A percentile compares a stretch with the other conserved stretches of the same genome.
Conservation (phyloP, 169 alveolate species). For the Plasmodium gallinaceum region DNA sequence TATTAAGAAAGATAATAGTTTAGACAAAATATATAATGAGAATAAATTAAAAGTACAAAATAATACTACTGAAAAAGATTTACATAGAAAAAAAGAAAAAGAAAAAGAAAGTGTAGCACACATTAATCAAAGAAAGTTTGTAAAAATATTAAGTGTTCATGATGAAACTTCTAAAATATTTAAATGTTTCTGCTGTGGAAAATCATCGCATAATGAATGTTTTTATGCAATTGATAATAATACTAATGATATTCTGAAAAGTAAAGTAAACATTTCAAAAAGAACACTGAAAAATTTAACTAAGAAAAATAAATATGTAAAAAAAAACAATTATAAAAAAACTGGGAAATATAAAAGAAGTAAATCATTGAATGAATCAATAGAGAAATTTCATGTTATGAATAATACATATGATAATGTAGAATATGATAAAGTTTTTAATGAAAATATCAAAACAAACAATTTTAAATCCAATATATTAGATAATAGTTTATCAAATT, state of each 20-base stretch:
- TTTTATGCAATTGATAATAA: slow-evolving; percentile 39
- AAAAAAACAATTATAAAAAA: slow-evolving; percentile 1
- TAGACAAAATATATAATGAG: too few relatives aligned
- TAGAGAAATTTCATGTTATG: not conserved
- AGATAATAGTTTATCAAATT: too few relatives aligned
- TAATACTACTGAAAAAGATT: not conserved
- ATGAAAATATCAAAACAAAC: not conserved
- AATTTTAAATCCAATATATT: not conserved
- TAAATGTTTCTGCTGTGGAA: slow-evolving; percentile 72
- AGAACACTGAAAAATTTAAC: not conserved
- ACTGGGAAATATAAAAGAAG: not conserved
- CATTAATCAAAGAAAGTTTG: not conserved
- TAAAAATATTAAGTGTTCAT: slow-evolving; percentile 26
- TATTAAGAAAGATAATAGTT: too few relatives aligned
- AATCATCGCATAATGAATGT: slow-evolving; percentile 44
- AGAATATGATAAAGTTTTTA: not conserved
- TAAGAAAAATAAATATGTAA: slow-evolving; percentile 6
- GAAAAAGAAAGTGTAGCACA: not conserved
- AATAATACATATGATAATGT: slow-evolving; percentile 7
- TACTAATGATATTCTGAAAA: not conserved
- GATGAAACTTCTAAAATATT: slow-evolving; percentile 29
- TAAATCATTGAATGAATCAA: not conserved
- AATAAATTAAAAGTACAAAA: too few relatives aligned
- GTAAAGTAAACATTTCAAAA: slow-evolving; percentile 2
- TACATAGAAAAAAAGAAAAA: not conserved